Conservation (phyloP, 257 asterid species). For the Salvia splendens region DNA sequence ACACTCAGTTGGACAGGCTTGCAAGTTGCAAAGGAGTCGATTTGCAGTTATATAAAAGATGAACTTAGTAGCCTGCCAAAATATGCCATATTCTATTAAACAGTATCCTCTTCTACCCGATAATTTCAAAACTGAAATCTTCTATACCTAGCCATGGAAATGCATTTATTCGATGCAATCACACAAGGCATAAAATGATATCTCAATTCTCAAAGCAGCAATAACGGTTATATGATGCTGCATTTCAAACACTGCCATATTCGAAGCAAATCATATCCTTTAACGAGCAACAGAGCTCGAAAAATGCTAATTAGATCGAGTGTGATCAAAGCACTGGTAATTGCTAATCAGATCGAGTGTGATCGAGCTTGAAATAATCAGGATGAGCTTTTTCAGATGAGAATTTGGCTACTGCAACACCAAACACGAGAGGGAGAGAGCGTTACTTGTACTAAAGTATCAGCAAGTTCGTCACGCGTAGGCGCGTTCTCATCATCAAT, state of each 20-base stretch:
- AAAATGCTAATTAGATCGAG: background rate
- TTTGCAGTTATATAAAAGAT: conserved; percentile 1
- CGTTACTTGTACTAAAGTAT: conserved; percentile 71
- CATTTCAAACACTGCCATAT: background rate
- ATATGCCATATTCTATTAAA: background rate
- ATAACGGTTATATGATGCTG: background rate
- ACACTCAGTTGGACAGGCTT: conserved; percentile 6
- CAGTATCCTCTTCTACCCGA: background rate
- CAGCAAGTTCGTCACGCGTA: conserved; percentile 86
- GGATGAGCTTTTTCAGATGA: background rate
- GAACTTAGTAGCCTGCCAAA: background rate
- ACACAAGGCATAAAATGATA: background rate
- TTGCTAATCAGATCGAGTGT: background rate
- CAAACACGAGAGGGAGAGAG: conserved; percentile 2
- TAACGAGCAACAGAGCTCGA: conserved; percentile 7
- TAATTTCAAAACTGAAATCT: background rate
- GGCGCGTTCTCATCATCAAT: conserved; percentile 93
- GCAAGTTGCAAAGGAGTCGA: conserved; percentile 14
- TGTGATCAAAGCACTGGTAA: background rate
- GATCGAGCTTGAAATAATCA: background rate
- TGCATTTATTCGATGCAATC: conserved; percentile 1
- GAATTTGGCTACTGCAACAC: background rate
- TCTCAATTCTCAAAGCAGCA: background rate
- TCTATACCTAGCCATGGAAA: background rate
- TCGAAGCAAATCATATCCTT: background rate